phyloP scores from a whole-genome alignment of 768 basidiomycete species.

The Phlegmacium glaucopus region DNA sequence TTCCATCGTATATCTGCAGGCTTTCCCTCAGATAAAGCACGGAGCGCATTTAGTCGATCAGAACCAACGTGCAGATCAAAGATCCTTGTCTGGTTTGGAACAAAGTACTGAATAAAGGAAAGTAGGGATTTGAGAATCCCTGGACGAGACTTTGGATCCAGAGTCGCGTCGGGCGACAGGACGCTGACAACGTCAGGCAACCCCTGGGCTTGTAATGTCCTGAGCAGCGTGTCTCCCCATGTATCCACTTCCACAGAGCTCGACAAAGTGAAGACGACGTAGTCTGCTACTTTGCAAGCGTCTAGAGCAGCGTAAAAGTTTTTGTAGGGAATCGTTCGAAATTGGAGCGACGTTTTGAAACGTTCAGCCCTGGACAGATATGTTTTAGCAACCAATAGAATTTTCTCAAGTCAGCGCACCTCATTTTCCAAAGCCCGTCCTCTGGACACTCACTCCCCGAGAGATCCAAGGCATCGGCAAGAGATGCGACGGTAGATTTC shows the following conservation, averaged over 20 bases:
- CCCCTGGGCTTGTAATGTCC: conserved; percentile 87
- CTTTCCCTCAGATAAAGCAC: conserved; percentile 81
- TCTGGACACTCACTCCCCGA: conserved; percentile 48
- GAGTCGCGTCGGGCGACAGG: conserved; percentile 49
- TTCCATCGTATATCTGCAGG: conserved; percentile 81
- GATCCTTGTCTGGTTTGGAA: conserved; percentile 74
- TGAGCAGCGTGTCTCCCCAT: conserved; percentile 85
- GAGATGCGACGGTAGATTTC: conserved; percentile 45
- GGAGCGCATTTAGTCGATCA: conserved; percentile 69
- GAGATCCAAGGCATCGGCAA: conserved; percentile 60
- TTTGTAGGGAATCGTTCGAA: conserved; percentile 72
- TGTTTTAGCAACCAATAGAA: background rate
- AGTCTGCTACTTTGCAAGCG: conserved; percentile 85
- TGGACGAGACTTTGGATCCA: conserved; percentile 61
- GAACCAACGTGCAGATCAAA: conserved; percentile 65
- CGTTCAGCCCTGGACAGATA: conserved; percentile 62
- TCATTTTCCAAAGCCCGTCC: conserved; percentile 62
- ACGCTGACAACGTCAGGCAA: conserved; percentile 81
- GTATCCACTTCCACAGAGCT: conserved; percentile 75
- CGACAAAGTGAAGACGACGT: conserved; percentile 83
- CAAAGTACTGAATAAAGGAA: conserved; percentile 95
- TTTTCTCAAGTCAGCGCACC: conserved; percentile 35
- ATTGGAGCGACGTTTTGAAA: conserved; percentile 90
- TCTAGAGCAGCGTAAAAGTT: conserved; percentile 78
- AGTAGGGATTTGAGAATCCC: conserved; percentile 83